Evolutionary conservation across 306 rosid genomes (phyloP).

Genomic region (Alnus rubra): DNA sequence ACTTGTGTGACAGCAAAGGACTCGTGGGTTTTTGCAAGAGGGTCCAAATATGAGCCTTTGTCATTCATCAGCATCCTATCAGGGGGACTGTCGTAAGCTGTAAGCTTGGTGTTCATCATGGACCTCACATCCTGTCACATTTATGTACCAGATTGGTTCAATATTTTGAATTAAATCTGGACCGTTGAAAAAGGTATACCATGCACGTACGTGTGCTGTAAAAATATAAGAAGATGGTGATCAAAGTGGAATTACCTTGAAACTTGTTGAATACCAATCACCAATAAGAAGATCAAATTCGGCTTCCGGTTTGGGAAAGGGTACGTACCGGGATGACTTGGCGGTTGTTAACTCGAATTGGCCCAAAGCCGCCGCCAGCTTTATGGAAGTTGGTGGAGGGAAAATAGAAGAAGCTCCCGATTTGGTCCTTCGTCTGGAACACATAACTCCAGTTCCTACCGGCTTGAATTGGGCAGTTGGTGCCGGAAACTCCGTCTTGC

Average conservation of each 20-base stretch:
- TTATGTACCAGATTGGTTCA: too few relatives aligned
- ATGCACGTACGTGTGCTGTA: too few relatives aligned
- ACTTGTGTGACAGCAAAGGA: too few relatives aligned
- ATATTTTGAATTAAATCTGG: too few relatives aligned
- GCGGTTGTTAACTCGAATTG: slow-evolving; percentile 63
- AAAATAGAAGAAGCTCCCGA: slow-evolving; percentile 81
- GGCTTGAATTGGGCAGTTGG: slow-evolving; percentile 77
- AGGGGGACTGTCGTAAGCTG: too few relatives aligned
- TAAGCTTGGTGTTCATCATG: too few relatives aligned
- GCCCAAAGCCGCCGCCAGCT: slow-evolving; percentile 81
- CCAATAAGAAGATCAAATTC: slow-evolving; percentile 80
- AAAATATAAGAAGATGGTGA: too few relatives aligned
- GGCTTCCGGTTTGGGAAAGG: slow-evolving; percentile 72
- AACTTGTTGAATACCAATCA: slow-evolving; percentile 62
- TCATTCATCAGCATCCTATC: too few relatives aligned
- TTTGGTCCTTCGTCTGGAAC: slow-evolving; percentile 78
- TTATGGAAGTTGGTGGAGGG: slow-evolving; percentile 80
- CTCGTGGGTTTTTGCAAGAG: too few relatives aligned
- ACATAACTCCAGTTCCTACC: slow-evolving; percentile 66
- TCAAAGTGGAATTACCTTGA: slow-evolving; percentile 46
- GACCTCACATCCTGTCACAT: too few relatives aligned
- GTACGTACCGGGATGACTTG: slow-evolving; percentile 58
- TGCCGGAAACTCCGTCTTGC: slow-evolving; percentile 96
- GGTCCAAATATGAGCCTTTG: too few relatives aligned
- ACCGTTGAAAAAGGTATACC: too few relatives aligned